phyloP scores from a whole-genome alignment of 202 grass and related monocot species.

The Zizania palustris region DNA sequence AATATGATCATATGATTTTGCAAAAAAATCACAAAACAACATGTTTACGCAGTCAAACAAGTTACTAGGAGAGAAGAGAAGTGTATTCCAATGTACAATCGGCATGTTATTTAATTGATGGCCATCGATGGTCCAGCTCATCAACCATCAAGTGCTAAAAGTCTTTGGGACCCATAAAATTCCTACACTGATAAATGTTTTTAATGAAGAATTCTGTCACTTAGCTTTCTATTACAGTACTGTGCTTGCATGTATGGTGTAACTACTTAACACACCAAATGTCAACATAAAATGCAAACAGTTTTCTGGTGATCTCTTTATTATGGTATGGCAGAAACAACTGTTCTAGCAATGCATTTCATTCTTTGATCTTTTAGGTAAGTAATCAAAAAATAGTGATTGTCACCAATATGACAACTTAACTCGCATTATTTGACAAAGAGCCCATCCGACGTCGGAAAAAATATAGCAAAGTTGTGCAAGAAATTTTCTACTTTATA shows the following conservation, averaged over 20 bases:
- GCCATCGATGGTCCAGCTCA: background rate
- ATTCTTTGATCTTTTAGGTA: background rate
- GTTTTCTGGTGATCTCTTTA: background rate
- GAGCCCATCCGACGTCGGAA: background rate
- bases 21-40: background rate
- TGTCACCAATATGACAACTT: background rate
- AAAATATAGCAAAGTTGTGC: slow-evolving; percentile 5
- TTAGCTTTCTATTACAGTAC: slow-evolving; percentile 13
- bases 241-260: background rate
- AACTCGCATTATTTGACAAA: background rate
- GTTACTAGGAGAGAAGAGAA: slow-evolving; percentile 11
- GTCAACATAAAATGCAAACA: background rate
- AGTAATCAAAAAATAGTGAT: background rate
- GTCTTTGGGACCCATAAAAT: slow-evolving; percentile 22
- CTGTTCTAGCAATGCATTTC: background rate
- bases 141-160: slow-evolving; percentile 22
- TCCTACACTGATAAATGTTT: background rate
- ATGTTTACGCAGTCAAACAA: slow-evolving; percentile 5
- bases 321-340: background rate
- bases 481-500: background rate
- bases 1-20: background rate
- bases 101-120: background rate
- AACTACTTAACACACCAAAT: background rate
- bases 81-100: slow-evolving; percentile 9
- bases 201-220: slow-evolving; percentile 9